Base-by-base conservation (phyloP, 441 rosid species). In the Hura crepitans region DNA sequence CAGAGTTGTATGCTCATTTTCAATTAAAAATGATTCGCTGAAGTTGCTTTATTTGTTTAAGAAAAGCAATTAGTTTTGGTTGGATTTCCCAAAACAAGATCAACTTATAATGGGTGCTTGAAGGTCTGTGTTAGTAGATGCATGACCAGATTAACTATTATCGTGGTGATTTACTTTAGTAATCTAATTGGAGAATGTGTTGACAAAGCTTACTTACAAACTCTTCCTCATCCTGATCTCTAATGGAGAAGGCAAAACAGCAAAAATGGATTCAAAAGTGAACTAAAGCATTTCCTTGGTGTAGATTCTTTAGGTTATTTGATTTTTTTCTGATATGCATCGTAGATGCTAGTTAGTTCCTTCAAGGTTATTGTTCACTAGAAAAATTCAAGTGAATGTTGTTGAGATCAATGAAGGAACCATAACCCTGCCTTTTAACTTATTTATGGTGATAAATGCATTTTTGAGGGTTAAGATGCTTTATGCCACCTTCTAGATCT, bases 1-100 rank as follows among this genome's bases (percentile, higher is more conserved):
- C 11, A 20, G 50, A 33, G 33, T 17, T 70, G 66, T 49, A 31
- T 70, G 35, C 18, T 39, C 67, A 39, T 53, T 37, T 55, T 56
- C 7, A 31, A 17, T 8, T 33, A 60, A 28, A 60, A 39, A 14
- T 45, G 33, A n/a, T 60, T 39, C 37, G 65, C 55, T 59, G 14
- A 69, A n/a, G 18, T 47, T 45, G 56, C 22, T 4, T 8, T 31
- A 50, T 51, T 49, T 42, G 14, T 62, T 45, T 45, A 30, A 6
- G 8, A 18, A 55, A 54, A 53, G 23, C 55, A n/a, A 51, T n/a
- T n/a, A 42, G 1, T n/a, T 31, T 10, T 31, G 22, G 6, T 22
- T 46, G 18, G 33, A 18, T 68, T 28, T 43, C 57, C 47, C 25
- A 37, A 23, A 37, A 37, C 3, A 35, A 15, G 30, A 35, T 53